A percentile compares a stretch with the other conserved stretches of the same genome.
phyloP scores from a whole-genome alignment of 768 basidiomycete species.

The Baorangia bicolor region DNA sequence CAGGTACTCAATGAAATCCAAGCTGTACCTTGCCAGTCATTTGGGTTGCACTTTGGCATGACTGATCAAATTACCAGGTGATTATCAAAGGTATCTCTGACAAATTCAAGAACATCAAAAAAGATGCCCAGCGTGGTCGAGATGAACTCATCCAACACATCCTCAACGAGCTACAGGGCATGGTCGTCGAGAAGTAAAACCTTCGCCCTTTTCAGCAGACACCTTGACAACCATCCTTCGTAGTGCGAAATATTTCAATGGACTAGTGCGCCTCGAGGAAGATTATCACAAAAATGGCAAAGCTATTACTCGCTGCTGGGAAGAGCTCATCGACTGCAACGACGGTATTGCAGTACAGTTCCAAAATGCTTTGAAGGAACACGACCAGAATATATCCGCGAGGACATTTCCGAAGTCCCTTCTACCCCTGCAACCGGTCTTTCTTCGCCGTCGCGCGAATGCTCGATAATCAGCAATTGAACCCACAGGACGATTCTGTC shows the following conservation, averaged over 20 bases:
- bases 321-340: conserved; percentile 42
- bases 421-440: conserved; percentile 32
- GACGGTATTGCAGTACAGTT: conserved; percentile 37
- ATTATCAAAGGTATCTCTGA: conserved; percentile 46
- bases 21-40: conserved; percentile 30
- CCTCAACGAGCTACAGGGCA: conserved; percentile 42
- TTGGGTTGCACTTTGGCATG: background rate
- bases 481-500: background rate
- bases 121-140: conserved; percentile 44
- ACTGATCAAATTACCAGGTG: conserved; percentile 38
- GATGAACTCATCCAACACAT: conserved; percentile 48
- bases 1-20: conserved; percentile 54
- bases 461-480: background rate
- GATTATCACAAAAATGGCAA: conserved; percentile 47
- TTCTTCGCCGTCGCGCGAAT: conserved; percentile 4
- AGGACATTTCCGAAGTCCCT: conserved; percentile 51
- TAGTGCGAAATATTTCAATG: conserved; percentile 54
- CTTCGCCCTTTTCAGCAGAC: background rate
- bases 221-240: background rate
- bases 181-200: conserved; percentile 35
- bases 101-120: conserved; percentile 48
- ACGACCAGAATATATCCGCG: conserved; percentile 47
- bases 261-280: conserved; percentile 53
- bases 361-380: conserved; percentile 42
- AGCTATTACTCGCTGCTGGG: conserved; percentile 39